phyloP scores from a whole-genome alignment of 2,329 filamentous ascomycete genomes.

The Sporothrix mexicana region DNA sequence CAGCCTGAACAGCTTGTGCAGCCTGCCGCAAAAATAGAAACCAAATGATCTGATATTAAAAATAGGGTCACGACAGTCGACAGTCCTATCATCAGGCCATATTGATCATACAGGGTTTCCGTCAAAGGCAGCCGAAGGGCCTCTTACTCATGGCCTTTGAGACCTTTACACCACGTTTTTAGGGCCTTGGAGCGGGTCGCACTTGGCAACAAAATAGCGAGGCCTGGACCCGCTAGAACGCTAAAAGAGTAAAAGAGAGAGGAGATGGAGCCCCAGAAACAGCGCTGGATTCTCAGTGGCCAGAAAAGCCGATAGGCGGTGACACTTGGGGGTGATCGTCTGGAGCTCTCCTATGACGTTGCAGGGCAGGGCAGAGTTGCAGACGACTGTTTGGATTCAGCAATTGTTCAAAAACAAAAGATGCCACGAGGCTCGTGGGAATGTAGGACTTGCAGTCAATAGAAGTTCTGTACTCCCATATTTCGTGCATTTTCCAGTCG shows the following conservation, averaged over 20 bases:
- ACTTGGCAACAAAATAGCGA: not conserved
- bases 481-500: not conserved
- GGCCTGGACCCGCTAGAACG: not conserved
- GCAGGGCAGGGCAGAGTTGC: too few relatives aligned
- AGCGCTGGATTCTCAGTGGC: constrained; percentile 21
- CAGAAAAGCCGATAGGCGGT: constrained; percentile 13
- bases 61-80: not conserved
- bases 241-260: not conserved
- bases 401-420: too few relatives aligned
- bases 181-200: not conserved
- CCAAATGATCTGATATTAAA: not conserved
- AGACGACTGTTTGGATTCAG: too few relatives aligned
- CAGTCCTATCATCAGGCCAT: not conserved
- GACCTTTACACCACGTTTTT: not conserved
- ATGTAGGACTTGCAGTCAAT: too few relatives aligned
- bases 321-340: not conserved
- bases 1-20: not conserved
- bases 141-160: constrained; percentile 18
- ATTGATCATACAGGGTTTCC: too few relatives aligned
- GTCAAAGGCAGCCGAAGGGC: not conserved
- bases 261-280: not conserved
- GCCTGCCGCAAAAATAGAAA: not conserved
- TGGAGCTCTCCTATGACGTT: too few relatives aligned
- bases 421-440: too few relatives aligned
- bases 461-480: too few relatives aligned